Percentiles rank a stretch among this genome's conserved stretches.
Conservation (phyloP, 1,284 basidiomycete genomes). For the Rhodofomes roseus region DNA sequence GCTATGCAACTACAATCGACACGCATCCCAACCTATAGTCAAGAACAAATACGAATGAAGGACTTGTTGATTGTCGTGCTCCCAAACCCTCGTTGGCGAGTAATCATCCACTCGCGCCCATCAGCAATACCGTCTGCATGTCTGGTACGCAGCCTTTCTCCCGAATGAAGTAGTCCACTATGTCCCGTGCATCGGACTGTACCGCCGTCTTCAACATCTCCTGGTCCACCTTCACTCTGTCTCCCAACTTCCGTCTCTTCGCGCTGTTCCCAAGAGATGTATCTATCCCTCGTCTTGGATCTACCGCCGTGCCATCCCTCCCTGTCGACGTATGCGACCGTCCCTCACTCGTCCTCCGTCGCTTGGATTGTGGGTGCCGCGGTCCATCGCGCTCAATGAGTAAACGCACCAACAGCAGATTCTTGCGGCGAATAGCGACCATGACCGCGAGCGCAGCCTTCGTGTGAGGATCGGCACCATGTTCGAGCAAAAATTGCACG, state of each 20-base stretch:
- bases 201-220: slow-evolving; percentile 65
- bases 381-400: slow-evolving; percentile 60
- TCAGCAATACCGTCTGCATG: slow-evolving; percentile 57
- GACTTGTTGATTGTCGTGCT: too few species aligned
- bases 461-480: slow-evolving; percentile 66
- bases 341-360: not conserved
- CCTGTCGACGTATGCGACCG: not conserved
- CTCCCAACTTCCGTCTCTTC: slow-evolving; percentile 54
- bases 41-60: too few species aligned
- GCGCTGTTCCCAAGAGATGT: slow-evolving; percentile 17
- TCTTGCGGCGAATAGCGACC: slow-evolving; percentile 69
- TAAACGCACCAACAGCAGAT: slow-evolving; percentile 65
- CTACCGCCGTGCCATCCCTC: not conserved
- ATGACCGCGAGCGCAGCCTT: slow-evolving; percentile 64
- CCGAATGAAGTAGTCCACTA: slow-evolving; percentile 67
- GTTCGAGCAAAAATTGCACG: slow-evolving; percentile 61
- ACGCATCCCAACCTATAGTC: too few species aligned
- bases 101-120: slow-evolving; percentile 24
- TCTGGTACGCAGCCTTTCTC: slow-evolving; percentile 78
- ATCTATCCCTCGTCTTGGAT: slow-evolving; percentile 3
- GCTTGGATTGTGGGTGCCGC: slow-evolving; percentile 5
- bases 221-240: slow-evolving; percentile 52
- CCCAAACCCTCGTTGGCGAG: too few species aligned
- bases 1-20: too few species aligned
- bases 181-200: slow-evolving; percentile 57